A percentile compares a stretch with the other conserved stretches of the same genome.
Conservation (phyloP, 2,329 filamentous ascomycete genomes). For the Paecilomyces formosus region DNA sequence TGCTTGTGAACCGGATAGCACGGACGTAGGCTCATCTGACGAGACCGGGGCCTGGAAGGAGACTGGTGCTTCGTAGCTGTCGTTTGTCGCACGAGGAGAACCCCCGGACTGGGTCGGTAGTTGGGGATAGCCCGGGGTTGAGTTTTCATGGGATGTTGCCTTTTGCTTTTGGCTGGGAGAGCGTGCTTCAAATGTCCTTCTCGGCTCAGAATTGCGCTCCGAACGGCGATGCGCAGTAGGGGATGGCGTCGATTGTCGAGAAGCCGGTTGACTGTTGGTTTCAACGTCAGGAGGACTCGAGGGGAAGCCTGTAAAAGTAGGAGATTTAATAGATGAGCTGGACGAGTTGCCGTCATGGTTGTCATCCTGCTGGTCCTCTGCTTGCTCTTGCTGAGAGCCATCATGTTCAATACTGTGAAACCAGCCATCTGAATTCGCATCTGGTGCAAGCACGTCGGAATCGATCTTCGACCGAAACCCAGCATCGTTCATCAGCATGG, state of each 20-base stretch:
- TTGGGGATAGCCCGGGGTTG: background rate
- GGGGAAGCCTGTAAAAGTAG: constrained; percentile 7
- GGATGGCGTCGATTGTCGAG: background rate
- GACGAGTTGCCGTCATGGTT: background rate
- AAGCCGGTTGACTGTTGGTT: background rate
- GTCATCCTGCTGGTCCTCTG: constrained; percentile 1
- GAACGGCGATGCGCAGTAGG: background rate
- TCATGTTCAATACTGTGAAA: background rate
- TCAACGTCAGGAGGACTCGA: constrained; percentile 8
- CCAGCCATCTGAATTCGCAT: background rate
- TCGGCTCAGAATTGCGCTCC: background rate
- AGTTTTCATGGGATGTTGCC: background rate
- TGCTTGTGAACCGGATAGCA: background rate
- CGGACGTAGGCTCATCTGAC: constrained; percentile 1
- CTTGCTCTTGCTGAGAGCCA: background rate
- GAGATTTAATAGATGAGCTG: constrained; percentile 5
- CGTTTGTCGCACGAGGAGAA: background rate
- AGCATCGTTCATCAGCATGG: constrained; percentile 40
- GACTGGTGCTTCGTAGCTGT: background rate
- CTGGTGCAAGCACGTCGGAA: constrained; percentile 21
- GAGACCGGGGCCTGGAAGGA: background rate
- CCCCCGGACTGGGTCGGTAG: background rate
- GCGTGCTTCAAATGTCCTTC: background rate
- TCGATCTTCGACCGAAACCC: constrained; percentile 42
- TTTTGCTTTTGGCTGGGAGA: background rate